Evolutionary conservation across 768 basidiomycete genomes (phyloP).

Genomic region (Psilocybe tampanensis): DNA sequence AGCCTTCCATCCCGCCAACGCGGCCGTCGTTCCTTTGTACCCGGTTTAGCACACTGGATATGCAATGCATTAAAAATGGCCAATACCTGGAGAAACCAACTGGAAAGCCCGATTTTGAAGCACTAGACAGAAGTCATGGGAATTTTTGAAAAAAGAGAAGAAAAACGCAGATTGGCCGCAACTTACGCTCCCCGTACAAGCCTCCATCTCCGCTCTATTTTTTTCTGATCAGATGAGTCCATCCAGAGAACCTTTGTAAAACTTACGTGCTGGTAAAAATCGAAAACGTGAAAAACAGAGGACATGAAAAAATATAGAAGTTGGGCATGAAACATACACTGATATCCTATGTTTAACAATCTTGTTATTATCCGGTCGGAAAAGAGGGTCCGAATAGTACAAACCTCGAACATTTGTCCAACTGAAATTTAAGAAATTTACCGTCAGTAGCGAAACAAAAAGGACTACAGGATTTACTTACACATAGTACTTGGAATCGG

Average conservation of each 20-base stretch:
- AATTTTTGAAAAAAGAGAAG: neutral
- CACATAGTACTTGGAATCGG: slow-evolving; percentile 6
- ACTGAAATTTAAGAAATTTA: slow-evolving; percentile 13
- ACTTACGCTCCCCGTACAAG: slow-evolving; percentile 62
- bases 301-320: neutral
- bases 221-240: neutral
- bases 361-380: neutral
- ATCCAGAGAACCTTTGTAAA: neutral
- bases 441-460: neutral
- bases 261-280: slow-evolving; percentile 35
- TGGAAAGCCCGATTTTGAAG: slow-evolving; percentile 74
- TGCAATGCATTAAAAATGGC: too few species aligned
- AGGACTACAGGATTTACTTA: too few species aligned
- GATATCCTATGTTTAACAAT: slow-evolving; percentile 47
- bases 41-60: too few species aligned
- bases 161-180: neutral
- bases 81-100: slow-evolving; percentile 53
- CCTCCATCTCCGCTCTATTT: slow-evolving; percentile 68
- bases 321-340: slow-evolving; percentile 43
- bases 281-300: neutral
- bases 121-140: slow-evolving; percentile 36
- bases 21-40: slow-evolving; percentile 46
- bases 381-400: neutral
- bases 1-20: slow-evolving; percentile 55
- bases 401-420: slow-evolving; percentile 60